Evolutionary conservation across 2,329 filamentous ascomycete species (phyloP).

Genomic region (Phaeophleospora eucalypticola): DNA sequence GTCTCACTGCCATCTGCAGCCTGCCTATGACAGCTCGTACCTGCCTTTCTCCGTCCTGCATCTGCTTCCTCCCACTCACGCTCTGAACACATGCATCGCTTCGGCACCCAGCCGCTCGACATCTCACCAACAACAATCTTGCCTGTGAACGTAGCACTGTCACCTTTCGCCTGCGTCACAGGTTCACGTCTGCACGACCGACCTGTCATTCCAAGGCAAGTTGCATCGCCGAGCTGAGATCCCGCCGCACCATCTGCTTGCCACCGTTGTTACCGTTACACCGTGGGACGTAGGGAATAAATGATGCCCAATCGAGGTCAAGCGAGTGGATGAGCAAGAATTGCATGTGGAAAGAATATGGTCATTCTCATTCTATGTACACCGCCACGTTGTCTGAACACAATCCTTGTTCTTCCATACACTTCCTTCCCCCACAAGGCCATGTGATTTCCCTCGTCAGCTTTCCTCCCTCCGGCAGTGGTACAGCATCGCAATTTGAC

Average conservation of each 20-base stretch:
- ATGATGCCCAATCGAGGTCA: background rate
- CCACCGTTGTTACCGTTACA: background rate
- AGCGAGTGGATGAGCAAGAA: no score
- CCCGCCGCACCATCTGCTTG: background rate
- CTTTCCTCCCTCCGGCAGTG: no score
- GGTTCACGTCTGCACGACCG: conserved; percentile 13
- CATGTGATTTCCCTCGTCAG: no score
- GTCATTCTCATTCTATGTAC: conserved; percentile 8
- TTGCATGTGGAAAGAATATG: background rate
- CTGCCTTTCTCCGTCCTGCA: conserved; percentile 4
- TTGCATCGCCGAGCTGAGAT: conserved; percentile 8
- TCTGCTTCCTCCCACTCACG: background rate
- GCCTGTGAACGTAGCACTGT: no score
- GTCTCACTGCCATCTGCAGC: conserved; percentile 9
- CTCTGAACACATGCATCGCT: conserved; percentile 4
- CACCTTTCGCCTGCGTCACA: no score
- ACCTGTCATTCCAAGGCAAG: conserved; percentile 18
- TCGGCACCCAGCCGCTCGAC: no score
- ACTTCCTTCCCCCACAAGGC: background rate
- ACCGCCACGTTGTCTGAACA: background rate
- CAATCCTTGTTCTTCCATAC: background rate
- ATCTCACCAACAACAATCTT: no score
- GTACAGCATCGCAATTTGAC: background rate
- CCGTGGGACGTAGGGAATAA: background rate
- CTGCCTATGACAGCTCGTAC: conserved; percentile 16